Evolutionary conservation across 2,329 filamentous ascomycete species (phyloP), one percentile per base, ranked within the genome.

Genomic region (Alternaria longipes): DNA sequence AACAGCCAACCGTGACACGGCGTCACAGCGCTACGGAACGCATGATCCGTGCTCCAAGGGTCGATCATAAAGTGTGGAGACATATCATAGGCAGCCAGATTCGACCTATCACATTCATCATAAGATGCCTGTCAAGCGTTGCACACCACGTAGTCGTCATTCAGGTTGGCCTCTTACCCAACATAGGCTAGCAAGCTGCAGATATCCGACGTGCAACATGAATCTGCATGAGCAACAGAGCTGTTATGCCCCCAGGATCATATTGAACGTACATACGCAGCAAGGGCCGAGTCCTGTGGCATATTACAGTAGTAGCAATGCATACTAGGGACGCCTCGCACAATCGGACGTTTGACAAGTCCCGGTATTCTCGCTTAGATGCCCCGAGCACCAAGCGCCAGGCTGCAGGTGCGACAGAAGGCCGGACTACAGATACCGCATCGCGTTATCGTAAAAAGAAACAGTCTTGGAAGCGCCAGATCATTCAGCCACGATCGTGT

Each of bases 171-270:
- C 20, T 30, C n/a, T 12, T 20, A 36, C 30, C 34, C 54, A 41
- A 50, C 20, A 14, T 9, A 11, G 28, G 44, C 44, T 50, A 32
- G 34, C 20, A n/a, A 38, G 4, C 36, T 62, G 66, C 58, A 65
- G 64, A 56, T 59, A 59, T 41, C 66, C 64, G 53, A 34, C 8
- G 16, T 49, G 50, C 56, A 64, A 53, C 56, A 40, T 59, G 50
- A 45, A 51, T 57, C 47, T 24, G 32, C 60, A 50, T 55, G 30
- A 28, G 44, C 34, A 32, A 46, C 44, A 41, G 6, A 36, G 12
- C 44, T 46, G 14, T 14, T 20, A 24, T 54, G 20, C 20, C 54
- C 60, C 36, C 40, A 42, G 53, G 42, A 60, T 26, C 14, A n/a
- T 44, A 7, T 11, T 38, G n/a, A 20, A 41, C 18, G 16, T 22